Evolutionary conservation across 192 early-diverging fungal species (phyloP), one percentile per base, ranked within the genome.

Genomic region (Podila epigama): DNA sequence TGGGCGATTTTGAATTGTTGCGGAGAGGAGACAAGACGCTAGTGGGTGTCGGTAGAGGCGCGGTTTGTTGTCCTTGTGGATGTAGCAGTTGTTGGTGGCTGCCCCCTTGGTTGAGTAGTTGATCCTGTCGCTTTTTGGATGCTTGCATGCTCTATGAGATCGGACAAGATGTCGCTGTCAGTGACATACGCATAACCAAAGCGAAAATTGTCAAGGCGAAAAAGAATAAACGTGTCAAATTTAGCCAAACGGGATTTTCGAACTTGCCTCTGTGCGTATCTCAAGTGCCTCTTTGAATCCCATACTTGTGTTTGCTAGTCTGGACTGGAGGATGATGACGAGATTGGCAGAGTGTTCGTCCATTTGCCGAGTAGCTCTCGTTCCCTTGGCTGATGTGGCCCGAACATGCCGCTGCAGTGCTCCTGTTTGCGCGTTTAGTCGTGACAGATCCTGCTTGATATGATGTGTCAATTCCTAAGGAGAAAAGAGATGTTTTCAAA

Each of bases 201-300:
- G n/a, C n/a, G n/a, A n/a, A n/a, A n/a, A n/a, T n/a, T n/a, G n/a
- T n/a, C n/a, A n/a, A n/a, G n/a, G n/a, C n/a, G n/a, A n/a, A n/a
- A n/a, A n/a, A n/a, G n/a, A n/a, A n/a, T n/a, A n/a, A n/a, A n/a
- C n/a, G n/a, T n/a, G n/a, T n/a, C n/a, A n/a, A n/a, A n/a, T n/a
- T n/a, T n/a, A n/a, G 50, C 20, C n/a, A 2, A 27, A 20, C 50
- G 9, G 20, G 16, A 35, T 37, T 0, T 32, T 16, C 13, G 18
- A n/a, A n/a, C n/a, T n/a, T 77, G 68, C 73, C 73, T 77, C 73
- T 50, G 94, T 96, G 31, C 98, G 88, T 39, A 98, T 89, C 70
- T 99, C 96, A 41, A 99, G 75, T n/a, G 98, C 93, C 68, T 94
- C 90, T 70, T 97, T 98, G 78, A 99, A 99, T 28, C 88, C 89